Percentiles rank a stretch among this genome's conserved stretches.
Conservation (phyloP, 176 grass and related monocot genomes). For the Triticum aestivum region IWGSC_CS_RefSeq_v2.1 NC_057802.1:397061338-397061837, state of each 20-base stretch:
- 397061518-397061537: constrained; percentile 8
- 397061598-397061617: constrained; percentile 64
- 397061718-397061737: constrained; percentile 45
- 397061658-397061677: constrained; percentile 83
- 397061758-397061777: constrained; percentile 45
- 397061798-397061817: constrained; percentile 83
- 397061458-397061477: too few relatives aligned
- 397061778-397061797: constrained; percentile 67
- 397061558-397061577: constrained; percentile 99
- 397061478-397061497: background rate
- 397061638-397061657: constrained; percentile 88
- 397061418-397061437: background rate
- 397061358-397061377: constrained; percentile 63
- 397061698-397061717: constrained; percentile 36
- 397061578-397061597: constrained; percentile 91
- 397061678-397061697: constrained; percentile 68
- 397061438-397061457: too few relatives aligned
- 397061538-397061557: constrained; percentile 58
- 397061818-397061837: constrained; percentile 92
- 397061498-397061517: background rate
- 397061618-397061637: constrained; percentile 64
- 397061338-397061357: background rate
- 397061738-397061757: constrained; percentile 48
- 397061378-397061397: constrained; percentile 48
- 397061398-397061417: constrained; percentile 23